phyloP scores from a whole-genome alignment of 2,329 filamentous ascomycete genomes.

The Neonectria punicea region DNA sequence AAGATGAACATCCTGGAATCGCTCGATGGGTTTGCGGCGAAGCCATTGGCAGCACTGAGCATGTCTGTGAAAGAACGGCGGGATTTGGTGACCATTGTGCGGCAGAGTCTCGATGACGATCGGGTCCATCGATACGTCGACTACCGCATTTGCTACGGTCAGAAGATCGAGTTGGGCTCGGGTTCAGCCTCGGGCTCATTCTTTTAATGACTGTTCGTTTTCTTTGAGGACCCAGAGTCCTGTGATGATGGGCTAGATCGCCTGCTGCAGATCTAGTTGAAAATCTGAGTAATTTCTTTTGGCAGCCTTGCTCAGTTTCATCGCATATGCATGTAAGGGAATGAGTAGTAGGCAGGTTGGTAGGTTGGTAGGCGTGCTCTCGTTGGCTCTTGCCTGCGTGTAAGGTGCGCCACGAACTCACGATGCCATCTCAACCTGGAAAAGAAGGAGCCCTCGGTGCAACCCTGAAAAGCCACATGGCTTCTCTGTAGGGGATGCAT shows the following conservation, averaged over 20 bases:
- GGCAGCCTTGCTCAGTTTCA: neutral
- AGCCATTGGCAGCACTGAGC: constrained; percentile 53
- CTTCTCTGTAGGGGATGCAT: neutral
- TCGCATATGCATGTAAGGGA: neutral
- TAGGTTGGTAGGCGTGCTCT: neutral
- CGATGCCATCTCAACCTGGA: neutral
- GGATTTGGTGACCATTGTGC: constrained; percentile 46
- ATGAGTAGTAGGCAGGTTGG: neutral
- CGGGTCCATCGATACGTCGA: constrained; percentile 56
- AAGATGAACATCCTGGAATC: constrained; percentile 54
- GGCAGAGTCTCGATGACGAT: constrained; percentile 48
- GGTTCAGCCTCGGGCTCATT: neutral
- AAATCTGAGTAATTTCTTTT: neutral
- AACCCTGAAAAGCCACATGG: neutral
- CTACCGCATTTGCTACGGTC: constrained; percentile 55
- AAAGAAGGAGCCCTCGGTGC: neutral
- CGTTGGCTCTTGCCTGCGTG: neutral
- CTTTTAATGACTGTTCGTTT: neutral
- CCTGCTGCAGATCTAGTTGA: neutral
- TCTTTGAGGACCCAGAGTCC: neutral
- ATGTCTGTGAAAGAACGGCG: constrained; percentile 48
- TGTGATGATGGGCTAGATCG: neutral
- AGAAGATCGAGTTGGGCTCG: constrained; percentile 47
- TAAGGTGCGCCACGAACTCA: neutral
- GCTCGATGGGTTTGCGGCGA: constrained; percentile 54